Evolutionary conservation across 768 basidiomycete genomes (phyloP).

Genomic region (Macrocybe gigantea): DNA sequence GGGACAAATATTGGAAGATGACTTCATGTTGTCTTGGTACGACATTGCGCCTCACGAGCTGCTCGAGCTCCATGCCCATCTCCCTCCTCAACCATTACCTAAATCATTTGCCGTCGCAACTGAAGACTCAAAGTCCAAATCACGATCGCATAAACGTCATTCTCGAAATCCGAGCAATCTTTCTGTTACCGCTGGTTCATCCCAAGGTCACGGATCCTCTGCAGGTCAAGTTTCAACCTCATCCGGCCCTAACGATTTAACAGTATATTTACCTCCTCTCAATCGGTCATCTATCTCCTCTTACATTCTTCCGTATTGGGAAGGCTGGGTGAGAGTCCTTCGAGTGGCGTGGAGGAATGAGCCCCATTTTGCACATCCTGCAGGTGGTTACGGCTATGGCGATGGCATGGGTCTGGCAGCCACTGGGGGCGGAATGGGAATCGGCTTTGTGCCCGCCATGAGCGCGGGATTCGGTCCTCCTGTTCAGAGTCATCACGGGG

Average conservation of each 20-base stretch:
- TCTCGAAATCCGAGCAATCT: slow-evolving; percentile 5
- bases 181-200: slow-evolving; percentile 1
- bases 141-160: slow-evolving; percentile 2
- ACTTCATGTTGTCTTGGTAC: slow-evolving; percentile 52
- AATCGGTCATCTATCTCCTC: slow-evolving; percentile 18
- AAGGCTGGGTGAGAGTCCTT: slow-evolving; percentile 46
- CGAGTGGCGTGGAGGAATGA: slow-evolving; percentile 30
- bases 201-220: not conserved
- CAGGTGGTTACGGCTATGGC: too few species aligned
- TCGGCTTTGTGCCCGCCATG: slow-evolving; percentile 8
- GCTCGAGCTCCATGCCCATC: slow-evolving; percentile 53
- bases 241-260: not conserved
- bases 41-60: slow-evolving; percentile 57
- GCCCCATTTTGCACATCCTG: too few species aligned
- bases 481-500: not conserved
- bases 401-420: slow-evolving; percentile 5
- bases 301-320: slow-evolving; percentile 58
- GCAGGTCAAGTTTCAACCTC: not conserved
- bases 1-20: slow-evolving; percentile 66
- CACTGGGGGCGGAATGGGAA: slow-evolving; percentile 8
- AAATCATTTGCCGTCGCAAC: not conserved
- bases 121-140: slow-evolving; percentile 1
- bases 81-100: not conserved
- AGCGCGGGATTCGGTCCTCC: not conserved
- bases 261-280: slow-evolving; percentile 17